A percentile compares a stretch with the other conserved stretches of the same genome.
Conservation (phyloP, 2,329 filamentous ascomycete genomes). For the Didymella segeticola region DNA sequence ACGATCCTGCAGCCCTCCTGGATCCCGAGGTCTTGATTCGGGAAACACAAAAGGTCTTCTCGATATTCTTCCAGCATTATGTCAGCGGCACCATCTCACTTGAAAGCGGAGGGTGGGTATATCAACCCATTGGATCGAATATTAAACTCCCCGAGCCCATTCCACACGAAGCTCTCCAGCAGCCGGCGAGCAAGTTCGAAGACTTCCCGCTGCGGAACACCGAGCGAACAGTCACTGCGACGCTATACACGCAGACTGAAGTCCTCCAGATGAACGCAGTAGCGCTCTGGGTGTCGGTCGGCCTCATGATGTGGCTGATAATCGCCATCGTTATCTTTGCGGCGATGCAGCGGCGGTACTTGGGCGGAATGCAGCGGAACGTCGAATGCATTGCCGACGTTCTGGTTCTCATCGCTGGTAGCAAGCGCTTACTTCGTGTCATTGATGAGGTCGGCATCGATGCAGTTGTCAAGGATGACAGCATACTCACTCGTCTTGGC, state of each 20-base stretch:
- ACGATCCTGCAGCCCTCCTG: conserved; percentile 28
- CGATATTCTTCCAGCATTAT: conserved; percentile 43
- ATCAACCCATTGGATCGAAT: neutral
- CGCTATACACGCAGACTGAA: neutral
- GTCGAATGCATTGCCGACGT: conserved; percentile 9
- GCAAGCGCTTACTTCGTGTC: neutral
- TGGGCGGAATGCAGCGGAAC: neutral
- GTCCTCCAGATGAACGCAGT: neutral
- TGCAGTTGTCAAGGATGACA: neutral
- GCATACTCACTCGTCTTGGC: neutral
- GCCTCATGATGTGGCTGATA: neutral
- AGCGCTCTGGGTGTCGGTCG: neutral
- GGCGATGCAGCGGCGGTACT: neutral
- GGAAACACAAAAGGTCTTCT: conserved; percentile 30
- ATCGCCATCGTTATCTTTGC: neutral
- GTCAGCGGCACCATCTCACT: conserved; percentile 25
- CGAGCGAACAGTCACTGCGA: neutral
- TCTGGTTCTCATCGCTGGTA: conserved; percentile 1
- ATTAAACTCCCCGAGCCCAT: neutral
- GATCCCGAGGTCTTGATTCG: conserved; percentile 17
- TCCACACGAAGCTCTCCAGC: neutral
- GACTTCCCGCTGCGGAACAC: neutral
- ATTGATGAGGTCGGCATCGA: neutral
- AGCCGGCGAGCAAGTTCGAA: neutral
- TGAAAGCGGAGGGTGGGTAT: conserved; percentile 2